A percentile compares a stretch with the other conserved stretches of the same genome.
Conservation (phyloP, 1,284 basidiomycete species). For the Trichosporon coremiiforme region DNA sequence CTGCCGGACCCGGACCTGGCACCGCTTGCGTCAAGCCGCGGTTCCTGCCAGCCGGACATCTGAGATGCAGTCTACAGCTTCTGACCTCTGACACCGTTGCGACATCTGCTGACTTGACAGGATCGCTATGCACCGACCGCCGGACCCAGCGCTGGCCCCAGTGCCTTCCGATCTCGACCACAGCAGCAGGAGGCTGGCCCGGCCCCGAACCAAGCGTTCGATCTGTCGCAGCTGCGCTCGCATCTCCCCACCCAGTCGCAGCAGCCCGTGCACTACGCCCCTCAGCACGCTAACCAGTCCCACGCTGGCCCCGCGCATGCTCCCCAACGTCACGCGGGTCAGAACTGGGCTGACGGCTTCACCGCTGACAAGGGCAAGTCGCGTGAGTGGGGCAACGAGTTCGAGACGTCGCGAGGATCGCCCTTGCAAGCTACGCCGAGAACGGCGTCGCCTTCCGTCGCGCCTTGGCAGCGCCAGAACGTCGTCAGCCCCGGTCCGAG, state of each 20-base stretch:
- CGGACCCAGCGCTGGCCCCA: conserved; percentile 26
- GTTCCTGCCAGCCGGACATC: not conserved
- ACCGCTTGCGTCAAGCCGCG: not conserved
- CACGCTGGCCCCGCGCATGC: not conserved
- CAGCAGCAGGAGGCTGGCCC: conserved; percentile 11
- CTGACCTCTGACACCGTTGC: conserved; percentile 3
- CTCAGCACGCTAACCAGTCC: conserved; percentile 13
- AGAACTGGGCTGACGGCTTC: conserved; percentile 37
- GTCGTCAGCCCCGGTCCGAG: conserved; percentile 13
- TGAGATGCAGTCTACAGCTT: not conserved
- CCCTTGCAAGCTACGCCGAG: conserved; percentile 12
- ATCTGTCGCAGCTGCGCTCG: conserved; percentile 45
- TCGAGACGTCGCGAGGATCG: conserved; percentile 24
- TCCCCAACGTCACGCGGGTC: conserved; percentile 6
- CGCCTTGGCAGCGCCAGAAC: conserved; percentile 30
- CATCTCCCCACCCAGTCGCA: conserved; percentile 37
- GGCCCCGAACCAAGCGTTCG: conserved; percentile 37
- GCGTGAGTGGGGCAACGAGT: conserved; percentile 39
- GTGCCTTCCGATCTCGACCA: conserved; percentile 29
- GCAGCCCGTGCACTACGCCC: conserved; percentile 18
- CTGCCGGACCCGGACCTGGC: not conserved
- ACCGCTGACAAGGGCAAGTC: conserved; percentile 29
- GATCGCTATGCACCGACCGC: conserved; percentile 26
- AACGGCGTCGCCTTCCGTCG: conserved; percentile 23
- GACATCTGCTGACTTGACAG: conserved; percentile 20